A percentile compares a stretch with the other conserved stretches of the same genome.
These are phyloP conservation scores for Cicer cuneatum DNA, from an alignment of 306 rosid species.

Conservation along the genomic window DNA sequence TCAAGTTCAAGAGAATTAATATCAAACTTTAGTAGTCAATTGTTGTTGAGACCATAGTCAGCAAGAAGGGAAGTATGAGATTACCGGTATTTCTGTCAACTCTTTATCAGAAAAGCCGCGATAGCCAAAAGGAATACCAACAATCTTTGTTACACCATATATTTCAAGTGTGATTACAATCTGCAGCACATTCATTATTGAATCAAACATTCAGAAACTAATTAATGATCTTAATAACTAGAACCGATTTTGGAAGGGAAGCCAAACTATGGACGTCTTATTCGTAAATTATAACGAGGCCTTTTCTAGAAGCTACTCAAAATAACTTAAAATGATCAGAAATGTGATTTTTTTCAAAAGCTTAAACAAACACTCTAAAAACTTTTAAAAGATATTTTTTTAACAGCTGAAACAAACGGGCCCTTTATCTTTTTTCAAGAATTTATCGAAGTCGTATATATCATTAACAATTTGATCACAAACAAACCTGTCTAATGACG, in stretches of 20 bases:
- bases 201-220: constrained; percentile 37
- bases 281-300: too few species aligned
- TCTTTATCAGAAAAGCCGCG: constrained; percentile 88
- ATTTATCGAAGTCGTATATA: not conserved
- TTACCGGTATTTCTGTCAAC: constrained; percentile 80
- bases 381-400: not conserved
- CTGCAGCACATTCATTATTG: constrained; percentile 60
- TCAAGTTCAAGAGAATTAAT: constrained; percentile 4
- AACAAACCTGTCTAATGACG: constrained; percentile 92
- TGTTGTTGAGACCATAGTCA: constrained; percentile 21
- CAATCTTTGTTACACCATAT: constrained; percentile 85
- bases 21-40: not conserved
- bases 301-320: too few species aligned
- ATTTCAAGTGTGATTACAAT: constrained; percentile 97
- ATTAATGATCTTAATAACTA: constrained; percentile 18
- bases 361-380: not conserved
- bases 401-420: not conserved
- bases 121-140: constrained; percentile 96
- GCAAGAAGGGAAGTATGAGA: constrained; percentile 40
- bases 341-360: not conserved
- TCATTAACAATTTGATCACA: constrained; percentile 32
- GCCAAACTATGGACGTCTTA: not conserved
- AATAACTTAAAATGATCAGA: too few species aligned
- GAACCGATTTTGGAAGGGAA: constrained; percentile 20
- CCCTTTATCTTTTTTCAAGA: constrained; percentile 16